A percentile compares a stretch with the other conserved stretches of the same genome.
These are phyloP conservation scores for Globisporangium middletonii DNA, from an alignment of 352 stramenopile species.

Conservation along the genomic window DNA sequence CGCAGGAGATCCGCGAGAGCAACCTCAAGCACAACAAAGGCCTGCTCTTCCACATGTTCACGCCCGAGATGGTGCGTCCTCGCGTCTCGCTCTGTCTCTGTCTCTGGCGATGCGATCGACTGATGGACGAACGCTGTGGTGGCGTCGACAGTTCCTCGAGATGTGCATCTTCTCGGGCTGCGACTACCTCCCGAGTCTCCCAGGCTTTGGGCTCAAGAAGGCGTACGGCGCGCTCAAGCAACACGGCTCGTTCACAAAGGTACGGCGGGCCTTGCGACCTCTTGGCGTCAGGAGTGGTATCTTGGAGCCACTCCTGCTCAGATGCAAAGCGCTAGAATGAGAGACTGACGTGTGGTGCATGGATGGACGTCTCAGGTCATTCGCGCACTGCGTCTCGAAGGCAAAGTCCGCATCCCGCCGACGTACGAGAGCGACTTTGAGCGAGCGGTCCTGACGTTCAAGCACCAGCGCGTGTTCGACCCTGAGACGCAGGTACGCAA, in stretches of 20 bases:
- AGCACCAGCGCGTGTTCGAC: slow-evolving; percentile 66
- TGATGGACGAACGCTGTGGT: background rate
- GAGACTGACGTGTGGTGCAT: background rate
- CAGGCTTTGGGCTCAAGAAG: slow-evolving; percentile 81
- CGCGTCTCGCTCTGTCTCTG: background rate
- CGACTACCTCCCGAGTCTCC: slow-evolving; percentile 82
- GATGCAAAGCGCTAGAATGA: too few species aligned
- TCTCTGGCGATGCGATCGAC: background rate
- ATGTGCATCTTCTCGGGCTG: slow-evolving; percentile 92
- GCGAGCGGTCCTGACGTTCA: slow-evolving; percentile 58
- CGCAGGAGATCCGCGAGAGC: slow-evolving; percentile 73
- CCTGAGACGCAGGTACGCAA: slow-evolving; percentile 36
- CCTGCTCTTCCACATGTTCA: slow-evolving; percentile 76
- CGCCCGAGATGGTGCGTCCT: slow-evolving; percentile 68
- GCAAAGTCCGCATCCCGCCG: slow-evolving; percentile 42
- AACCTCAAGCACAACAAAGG: slow-evolving; percentile 74
- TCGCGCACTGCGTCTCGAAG: slow-evolving; percentile 50
- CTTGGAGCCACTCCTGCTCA: too few species aligned
- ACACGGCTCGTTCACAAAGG: slow-evolving; percentile 60
- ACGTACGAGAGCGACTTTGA: slow-evolving; percentile 64
- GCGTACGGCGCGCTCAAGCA: slow-evolving; percentile 67
- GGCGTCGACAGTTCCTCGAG: slow-evolving; percentile 58
- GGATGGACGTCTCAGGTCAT: slow-evolving; percentile 33
- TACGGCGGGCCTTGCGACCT: slow-evolving; percentile 6
- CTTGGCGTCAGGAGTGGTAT: too few species aligned